These are phyloP conservation scores for Cryptococcus jaspeensis DNA, from an alignment of 1,284 basidiomycete species.

Conservation along the genomic window DNA sequence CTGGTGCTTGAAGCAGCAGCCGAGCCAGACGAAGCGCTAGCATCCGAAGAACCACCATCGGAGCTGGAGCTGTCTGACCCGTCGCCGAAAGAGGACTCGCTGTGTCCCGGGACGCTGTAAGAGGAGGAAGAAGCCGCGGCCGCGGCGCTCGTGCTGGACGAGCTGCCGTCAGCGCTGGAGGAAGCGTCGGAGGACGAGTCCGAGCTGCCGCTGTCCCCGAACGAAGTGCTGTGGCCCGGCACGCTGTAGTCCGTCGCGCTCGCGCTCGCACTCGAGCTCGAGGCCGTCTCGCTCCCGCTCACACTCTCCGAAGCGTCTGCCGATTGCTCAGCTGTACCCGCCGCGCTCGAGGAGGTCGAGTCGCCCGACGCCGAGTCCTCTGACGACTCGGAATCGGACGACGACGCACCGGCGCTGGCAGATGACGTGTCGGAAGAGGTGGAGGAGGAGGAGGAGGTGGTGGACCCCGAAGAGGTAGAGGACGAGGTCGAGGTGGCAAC, in stretches of 20 bases:
- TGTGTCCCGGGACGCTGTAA: background rate
- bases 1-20: conserved; percentile 2
- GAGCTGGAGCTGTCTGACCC: conserved; percentile 1
- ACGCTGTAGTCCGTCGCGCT: background rate
- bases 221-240: conserved; percentile 1
- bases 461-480: conserved; percentile 2
- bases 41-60: background rate
- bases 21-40: background rate
- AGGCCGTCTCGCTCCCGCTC: background rate
- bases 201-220: too few relatives aligned
- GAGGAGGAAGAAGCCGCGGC: conserved; percentile 8
- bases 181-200: background rate
- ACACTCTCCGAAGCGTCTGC: conserved; percentile 1
- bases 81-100: conserved; percentile 3
- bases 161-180: background rate
- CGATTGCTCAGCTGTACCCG: conserved; percentile 1
- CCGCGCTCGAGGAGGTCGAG: conserved; percentile 15
- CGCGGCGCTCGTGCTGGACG: conserved; percentile 2
- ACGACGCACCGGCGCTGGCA: conserved; percentile 1
- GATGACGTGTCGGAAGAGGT: conserved; percentile 14
- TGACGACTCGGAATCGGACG: conserved; percentile 4
- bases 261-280: background rate
- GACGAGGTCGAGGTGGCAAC: conserved; percentile 12
- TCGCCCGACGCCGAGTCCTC: background rate
- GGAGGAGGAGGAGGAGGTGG: conserved; percentile 9